Evolutionary conservation across 345 rosid genomes (phyloP), one percentile per base, ranked within the genome.

Genomic region (Arabis alpina): DNA sequence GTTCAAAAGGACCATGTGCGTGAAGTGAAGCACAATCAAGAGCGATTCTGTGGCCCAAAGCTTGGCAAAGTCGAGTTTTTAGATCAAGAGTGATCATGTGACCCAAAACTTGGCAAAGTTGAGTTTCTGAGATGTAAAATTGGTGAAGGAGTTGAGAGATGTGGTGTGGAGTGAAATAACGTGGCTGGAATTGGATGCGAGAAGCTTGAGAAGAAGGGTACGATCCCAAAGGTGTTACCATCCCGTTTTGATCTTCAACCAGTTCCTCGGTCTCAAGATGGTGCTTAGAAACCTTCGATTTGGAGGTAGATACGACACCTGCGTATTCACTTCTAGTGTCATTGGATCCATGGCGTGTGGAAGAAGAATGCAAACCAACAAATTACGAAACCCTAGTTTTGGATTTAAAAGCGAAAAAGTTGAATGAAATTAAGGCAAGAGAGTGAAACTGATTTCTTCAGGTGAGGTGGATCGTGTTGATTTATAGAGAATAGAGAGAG

Each of bases 171-270:
- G 14, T 3, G 7, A 42, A 25, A 15, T 1, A 7, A 2, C 0
- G 8, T 40, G 16, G 19, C 2, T 24, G 3, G 3, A 41, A 0
- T 12, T 6, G 5, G 37, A 42, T n/a, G 12, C 0, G 0, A 27
- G 8, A 47, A 47, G 8, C 13, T 2, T 3, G 5, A 6, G 64
- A 2, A 27, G 13, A 12, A 6, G 6, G 8, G 39, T 42, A 42
- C 7, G 51, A 13, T 60, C 51, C n/a, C 13, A 43, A 13, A 13
- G 8, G 12, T n/a, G 40, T 27, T 43, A 27, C 24, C 4, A n/a
- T 27, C 37, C 65, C 65, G 39, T 27, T 43, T 43, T 43, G 51
- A 23, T 61, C 65, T 43, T n/a, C 9, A 43, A 34, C 37, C 1
- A 27, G 27, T 6, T 27, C 52, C 1, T 61, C 32, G 65, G 8